phyloP scores from a whole-genome alignment of 2,329 filamentous ascomycete species.

The Rutstroemia sydowiana region DNA sequence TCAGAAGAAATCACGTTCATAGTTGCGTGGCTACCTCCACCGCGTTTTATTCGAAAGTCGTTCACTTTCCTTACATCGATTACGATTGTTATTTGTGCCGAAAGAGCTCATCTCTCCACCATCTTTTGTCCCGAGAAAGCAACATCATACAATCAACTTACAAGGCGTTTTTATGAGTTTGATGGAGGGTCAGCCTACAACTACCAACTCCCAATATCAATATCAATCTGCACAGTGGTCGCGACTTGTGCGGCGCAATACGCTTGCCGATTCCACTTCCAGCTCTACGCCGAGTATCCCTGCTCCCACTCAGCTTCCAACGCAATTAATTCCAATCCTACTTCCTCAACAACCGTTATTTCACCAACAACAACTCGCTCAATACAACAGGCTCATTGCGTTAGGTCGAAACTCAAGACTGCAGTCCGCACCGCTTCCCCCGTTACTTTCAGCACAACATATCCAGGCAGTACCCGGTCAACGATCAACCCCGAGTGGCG shows the following conservation, averaged over 20 bases:
- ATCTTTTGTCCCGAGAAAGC: not conserved
- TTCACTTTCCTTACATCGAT: constrained; percentile 1
- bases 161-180: constrained; percentile 23
- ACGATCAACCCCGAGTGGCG: constrained; percentile 47
- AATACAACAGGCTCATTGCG: constrained; percentile 60
- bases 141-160: constrained; percentile 12
- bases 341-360: constrained; percentile 51
- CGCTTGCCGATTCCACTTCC: constrained; percentile 22
- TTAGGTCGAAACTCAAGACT: constrained; percentile 42
- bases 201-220: constrained; percentile 30
- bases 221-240: constrained; percentile 32
- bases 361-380: constrained; percentile 55
- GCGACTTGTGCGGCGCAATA: constrained; percentile 30
- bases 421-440: constrained; percentile 48
- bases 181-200: constrained; percentile 30
- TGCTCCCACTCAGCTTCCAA: constrained; percentile 29
- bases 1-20: not conserved
- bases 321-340: constrained; percentile 49
- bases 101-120: not conserved
- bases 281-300: constrained; percentile 22
- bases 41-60: not conserved
- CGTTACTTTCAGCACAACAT: constrained; percentile 47
- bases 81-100: not conserved
- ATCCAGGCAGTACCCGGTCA: constrained; percentile 44
- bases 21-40: constrained; percentile 9